These are phyloP conservation scores for Adansonia gregorii DNA, from an alignment of 441 rosid species.

Conservation along the genomic window DNA sequence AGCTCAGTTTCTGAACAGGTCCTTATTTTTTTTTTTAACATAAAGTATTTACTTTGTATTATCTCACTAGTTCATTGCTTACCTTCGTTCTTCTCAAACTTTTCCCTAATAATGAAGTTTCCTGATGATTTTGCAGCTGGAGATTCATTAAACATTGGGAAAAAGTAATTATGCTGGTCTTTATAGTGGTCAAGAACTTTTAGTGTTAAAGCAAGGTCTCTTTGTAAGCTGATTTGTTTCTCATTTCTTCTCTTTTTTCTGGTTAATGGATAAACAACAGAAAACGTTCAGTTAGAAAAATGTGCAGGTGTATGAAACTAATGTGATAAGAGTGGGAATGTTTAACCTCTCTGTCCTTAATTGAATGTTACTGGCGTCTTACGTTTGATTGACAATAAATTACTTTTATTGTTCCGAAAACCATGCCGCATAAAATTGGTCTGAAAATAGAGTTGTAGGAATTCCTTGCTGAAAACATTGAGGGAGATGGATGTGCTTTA, in stretches of 20 bases:
- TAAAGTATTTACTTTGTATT: background rate
- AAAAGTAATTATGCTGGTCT: constrained; percentile 9
- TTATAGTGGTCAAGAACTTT: constrained; percentile 30
- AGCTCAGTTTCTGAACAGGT: constrained; percentile 32
- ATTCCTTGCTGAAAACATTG: background rate
- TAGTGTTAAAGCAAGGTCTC: constrained; percentile 37
- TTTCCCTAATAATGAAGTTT: constrained; percentile 8
- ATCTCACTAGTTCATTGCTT: background rate
- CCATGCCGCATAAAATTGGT: background rate
- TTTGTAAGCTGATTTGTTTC: constrained; percentile 25
- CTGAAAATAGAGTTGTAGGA: background rate
- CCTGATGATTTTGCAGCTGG: constrained; percentile 40
- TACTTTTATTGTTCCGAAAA: constrained; percentile 18
- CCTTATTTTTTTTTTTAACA: background rate
- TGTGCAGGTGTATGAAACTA: constrained; percentile 28
- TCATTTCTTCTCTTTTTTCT: constrained; percentile 8
- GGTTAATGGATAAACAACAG: constrained; percentile 31
- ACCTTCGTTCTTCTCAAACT: background rate
- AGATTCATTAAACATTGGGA: constrained; percentile 35
- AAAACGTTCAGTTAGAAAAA: constrained; percentile 38
- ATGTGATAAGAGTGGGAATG: background rate
- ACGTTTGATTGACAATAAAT: constrained; percentile 20
- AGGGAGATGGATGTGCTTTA: background rate
- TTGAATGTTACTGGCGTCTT: constrained; percentile 24
- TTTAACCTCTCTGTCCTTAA: constrained; percentile 27